phyloP scores from a whole-genome alignment of 2,329 filamentous ascomycete species.

The Pseudogymnoascus sp. region DNA sequence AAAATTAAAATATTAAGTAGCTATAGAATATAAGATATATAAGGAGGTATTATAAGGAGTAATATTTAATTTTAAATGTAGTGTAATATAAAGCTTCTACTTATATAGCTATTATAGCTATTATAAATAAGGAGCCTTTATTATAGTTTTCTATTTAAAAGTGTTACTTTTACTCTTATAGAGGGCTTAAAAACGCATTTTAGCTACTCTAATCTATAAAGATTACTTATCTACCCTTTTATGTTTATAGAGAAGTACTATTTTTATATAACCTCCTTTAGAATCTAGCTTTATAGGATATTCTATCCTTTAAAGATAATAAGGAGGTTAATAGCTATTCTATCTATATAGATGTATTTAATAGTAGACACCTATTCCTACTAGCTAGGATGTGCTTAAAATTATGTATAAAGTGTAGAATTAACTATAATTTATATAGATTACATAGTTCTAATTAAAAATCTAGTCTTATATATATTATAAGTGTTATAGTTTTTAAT shows the following conservation, averaged over 20 bases:
- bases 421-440: background rate
- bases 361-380: background rate
- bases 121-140: slow-evolving; percentile 6
- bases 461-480: background rate
- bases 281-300: no score
- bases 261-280: no score
- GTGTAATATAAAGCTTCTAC: slow-evolving; percentile 9
- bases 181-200: background rate
- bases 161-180: background rate
- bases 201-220: background rate
- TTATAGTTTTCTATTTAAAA: background rate
- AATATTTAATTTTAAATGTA: slow-evolving; percentile 12
- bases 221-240: background rate
- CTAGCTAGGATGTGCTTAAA: background rate
- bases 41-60: slow-evolving; percentile 12
- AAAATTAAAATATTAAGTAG: slow-evolving; percentile 16
- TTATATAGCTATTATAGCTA: slow-evolving; percentile 10
- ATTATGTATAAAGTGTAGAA: background rate
- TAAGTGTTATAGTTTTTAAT: background rate
- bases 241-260: no score
- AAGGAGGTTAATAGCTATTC: background rate
- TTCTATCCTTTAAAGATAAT: no score
- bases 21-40: slow-evolving; percentile 14
- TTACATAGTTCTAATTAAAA: slow-evolving; percentile 6
- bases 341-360: background rate